Evolutionary conservation across 2,329 filamentous ascomycete genomes (phyloP).

Genomic region (Stachybotrys elegans): DNA sequence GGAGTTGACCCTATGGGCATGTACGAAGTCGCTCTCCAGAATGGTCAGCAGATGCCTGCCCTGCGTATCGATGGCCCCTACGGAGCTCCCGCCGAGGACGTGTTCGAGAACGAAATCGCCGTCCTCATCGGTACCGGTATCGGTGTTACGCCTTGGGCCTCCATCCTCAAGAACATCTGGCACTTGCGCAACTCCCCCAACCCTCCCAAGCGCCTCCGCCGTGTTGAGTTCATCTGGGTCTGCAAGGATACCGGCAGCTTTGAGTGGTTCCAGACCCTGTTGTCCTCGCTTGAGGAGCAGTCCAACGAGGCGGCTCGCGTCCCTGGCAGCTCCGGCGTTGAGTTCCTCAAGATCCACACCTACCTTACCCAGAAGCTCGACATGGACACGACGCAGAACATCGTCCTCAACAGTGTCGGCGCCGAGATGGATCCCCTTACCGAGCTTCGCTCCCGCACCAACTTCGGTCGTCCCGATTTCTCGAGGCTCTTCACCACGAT

Average conservation of each 20-base stretch:
- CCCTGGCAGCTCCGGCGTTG: conserved; percentile 61
- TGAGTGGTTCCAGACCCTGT: conserved; percentile 96
- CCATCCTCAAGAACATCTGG: conserved; percentile 96
- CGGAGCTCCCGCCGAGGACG: conserved; percentile 93
- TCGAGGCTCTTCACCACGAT: conserved; percentile 72
- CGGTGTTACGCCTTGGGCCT: conserved; percentile 80
- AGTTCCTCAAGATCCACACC: conserved; percentile 96
- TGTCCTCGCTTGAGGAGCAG: conserved; percentile 86
- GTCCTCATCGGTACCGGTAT: conserved; percentile 84
- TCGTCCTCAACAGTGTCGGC: conserved; percentile 92
- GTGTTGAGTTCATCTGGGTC: conserved; percentile 99
- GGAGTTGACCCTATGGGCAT: conserved; percentile 89
- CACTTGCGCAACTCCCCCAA: conserved; percentile 87
- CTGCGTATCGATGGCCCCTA: conserved; percentile 94
- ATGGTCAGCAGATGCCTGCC: conserved; percentile 85
- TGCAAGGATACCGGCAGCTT: conserved; percentile 94
- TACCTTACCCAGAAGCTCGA: conserved; percentile 94
- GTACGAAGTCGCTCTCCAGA: conserved; percentile 94
- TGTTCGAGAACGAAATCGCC: conserved; percentile 89
- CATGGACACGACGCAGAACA: conserved; percentile 89
- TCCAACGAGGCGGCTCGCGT: conserved; percentile 64
- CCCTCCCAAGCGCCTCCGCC: conserved; percentile 79
- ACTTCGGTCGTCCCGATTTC: conserved; percentile 94
- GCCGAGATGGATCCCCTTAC: conserved; percentile 85
- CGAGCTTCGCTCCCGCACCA: conserved; percentile 82